Evolutionary conservation across 2,329 filamentous ascomycete genomes (phyloP).

Genomic region (Exophiala alcalophila): DNA sequence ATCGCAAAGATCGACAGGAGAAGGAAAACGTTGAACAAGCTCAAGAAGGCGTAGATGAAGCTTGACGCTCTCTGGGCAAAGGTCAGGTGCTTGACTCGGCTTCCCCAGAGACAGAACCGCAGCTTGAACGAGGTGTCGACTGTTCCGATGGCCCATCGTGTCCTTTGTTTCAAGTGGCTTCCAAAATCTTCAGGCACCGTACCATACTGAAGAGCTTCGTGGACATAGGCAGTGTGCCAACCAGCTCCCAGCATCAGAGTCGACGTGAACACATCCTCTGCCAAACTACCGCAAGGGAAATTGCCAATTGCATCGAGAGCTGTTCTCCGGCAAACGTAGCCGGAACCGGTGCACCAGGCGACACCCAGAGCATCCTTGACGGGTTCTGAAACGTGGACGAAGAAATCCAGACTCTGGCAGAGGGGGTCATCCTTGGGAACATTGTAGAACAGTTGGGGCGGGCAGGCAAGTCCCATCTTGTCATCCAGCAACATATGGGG

Average conservation of each 20-base stretch:
- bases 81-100: conserved; percentile 53
- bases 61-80: conserved; percentile 58
- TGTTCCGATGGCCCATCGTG: conserved; percentile 45
- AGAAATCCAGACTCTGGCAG: conserved; percentile 34
- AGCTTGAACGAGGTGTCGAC: conserved; percentile 60
- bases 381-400: conserved; percentile 32
- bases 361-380: conserved; percentile 33
- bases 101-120: conserved; percentile 58
- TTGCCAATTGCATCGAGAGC: conserved; percentile 35
- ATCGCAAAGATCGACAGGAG: conserved; percentile 57
- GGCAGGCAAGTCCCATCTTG: conserved; percentile 37
- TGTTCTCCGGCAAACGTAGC: conserved; percentile 32
- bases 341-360: conserved; percentile 36
- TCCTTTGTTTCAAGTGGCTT: conserved; percentile 41
- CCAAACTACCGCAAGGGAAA: conserved; percentile 35
- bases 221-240: conserved; percentile 34
- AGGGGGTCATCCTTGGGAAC: conserved; percentile 33
- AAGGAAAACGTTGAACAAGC: conserved; percentile 56
- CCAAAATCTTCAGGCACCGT: conserved; percentile 38
- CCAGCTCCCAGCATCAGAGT: conserved; percentile 32
- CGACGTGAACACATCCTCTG: conserved; percentile 34
- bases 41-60: conserved; percentile 56
- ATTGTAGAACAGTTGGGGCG: conserved; percentile 36
- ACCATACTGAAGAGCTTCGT: conserved; percentile 33
- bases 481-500: conserved; percentile 31